Evolutionary conservation across 306 rosid genomes (phyloP).

Genomic region (Trifolium repens): DNA sequence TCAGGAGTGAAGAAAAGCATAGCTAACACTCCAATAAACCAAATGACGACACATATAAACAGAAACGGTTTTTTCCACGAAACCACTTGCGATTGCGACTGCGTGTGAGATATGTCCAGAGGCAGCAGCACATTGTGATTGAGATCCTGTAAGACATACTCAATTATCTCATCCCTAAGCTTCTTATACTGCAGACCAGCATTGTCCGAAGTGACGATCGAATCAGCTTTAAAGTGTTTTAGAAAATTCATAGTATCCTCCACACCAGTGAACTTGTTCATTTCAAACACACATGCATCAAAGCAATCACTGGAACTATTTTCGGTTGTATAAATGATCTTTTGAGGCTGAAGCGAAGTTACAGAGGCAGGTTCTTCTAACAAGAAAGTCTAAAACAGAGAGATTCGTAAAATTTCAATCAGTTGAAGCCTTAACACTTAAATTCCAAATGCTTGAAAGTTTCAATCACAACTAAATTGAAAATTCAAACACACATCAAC

Average conservation of each 20-base stretch:
- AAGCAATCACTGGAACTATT: conserved; percentile 13
- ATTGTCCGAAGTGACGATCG: conserved; percentile 44
- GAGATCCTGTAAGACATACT: conserved; percentile 49
- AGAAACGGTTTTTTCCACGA: conserved; percentile 44
- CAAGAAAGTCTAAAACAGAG: conserved; percentile 39
- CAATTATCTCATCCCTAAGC: conserved; percentile 57
- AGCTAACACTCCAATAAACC: conserved; percentile 51
- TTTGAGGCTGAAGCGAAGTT: conserved; percentile 23
- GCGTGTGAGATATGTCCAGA: conserved; percentile 44
- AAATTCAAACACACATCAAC: neutral
- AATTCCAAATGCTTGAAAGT: neutral
- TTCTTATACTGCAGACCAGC: conserved; percentile 55
- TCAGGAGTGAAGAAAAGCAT: conserved; percentile 50
- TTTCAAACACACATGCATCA: conserved; percentile 17
- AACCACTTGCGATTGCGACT: conserved; percentile 29
- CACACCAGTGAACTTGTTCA: conserved; percentile 21
- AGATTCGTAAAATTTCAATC: conserved; percentile 28
- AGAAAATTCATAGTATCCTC: conserved; percentile 52
- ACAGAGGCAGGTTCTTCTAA: conserved; percentile 39
- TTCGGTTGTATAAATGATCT: conserved; percentile 1
- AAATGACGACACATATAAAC: conserved; percentile 47
- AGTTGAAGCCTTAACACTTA: conserved; percentile 7
- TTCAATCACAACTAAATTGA: neutral
- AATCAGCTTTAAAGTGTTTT: conserved; percentile 45
- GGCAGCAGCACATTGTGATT: conserved; percentile 31